Evolutionary conservation across 805 yeast species (phyloP), one percentile per base, ranked within the genome.

Genomic region (Debaryomyces castellii): DNA sequence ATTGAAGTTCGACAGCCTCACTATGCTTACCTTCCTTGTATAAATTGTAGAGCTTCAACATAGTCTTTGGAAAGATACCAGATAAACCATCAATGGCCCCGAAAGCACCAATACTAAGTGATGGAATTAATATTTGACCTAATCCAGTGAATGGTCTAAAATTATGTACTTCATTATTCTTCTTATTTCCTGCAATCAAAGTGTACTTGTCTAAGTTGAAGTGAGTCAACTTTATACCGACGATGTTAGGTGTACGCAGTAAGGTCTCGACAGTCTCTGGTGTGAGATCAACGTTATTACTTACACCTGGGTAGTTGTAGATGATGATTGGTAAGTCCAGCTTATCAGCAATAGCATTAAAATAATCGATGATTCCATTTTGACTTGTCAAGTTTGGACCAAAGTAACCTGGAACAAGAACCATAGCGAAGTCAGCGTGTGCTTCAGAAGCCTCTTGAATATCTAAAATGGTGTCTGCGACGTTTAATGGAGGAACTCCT

Each of bases 221-320:
- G 35, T 60, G 63, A 21, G 63, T 55, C 39, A 60, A 48, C 53
- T 71, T 59, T 30, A 63, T 50, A 12, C 73, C 76, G 21, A 65
- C 65, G 41, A 68, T 64, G 27, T 71, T 66, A 14, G 65, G 64
- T 45, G 67, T 74, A 27, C 51, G 49, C 4, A 64, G 49, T 5
- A 68, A 50, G 11, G 20, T 45, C 38, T 56, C 56, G 41, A 53
- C 59, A 4, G 65, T 52, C 11, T 62, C 61, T 10, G 51, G 41
- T 2, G 52, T 44, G 21, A 66, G 44, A 8, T 55, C 57, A 28
- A 67, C 62, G 24, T 64, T 65, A 37, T 69, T 69, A 32, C 62
- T 43, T n/a, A 61, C 65, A 5, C 69, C 71, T 17, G 74, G 73
- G 42, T 65, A 70, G 30, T 66, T 57, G 48, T 70, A 69, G 32